Evolutionary conservation across 2,329 filamentous ascomycete genomes (phyloP).

Genomic region (Chalaropsis ovoidea): DNA sequence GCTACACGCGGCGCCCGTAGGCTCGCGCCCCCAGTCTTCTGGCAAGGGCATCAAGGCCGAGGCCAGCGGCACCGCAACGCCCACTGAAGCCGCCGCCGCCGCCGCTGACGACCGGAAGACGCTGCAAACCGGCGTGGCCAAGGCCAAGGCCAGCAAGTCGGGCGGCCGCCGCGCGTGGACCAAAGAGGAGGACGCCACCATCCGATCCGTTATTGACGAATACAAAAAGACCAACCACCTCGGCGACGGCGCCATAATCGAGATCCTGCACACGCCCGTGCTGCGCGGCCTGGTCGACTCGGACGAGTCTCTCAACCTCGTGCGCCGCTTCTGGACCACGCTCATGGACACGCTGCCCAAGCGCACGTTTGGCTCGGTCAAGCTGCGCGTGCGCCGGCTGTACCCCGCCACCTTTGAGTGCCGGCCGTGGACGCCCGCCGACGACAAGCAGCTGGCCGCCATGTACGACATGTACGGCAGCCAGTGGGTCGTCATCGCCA

Average conservation of each 20-base stretch:
- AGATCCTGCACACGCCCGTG: constrained; percentile 22
- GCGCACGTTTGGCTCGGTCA: constrained; percentile 19
- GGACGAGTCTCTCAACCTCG: constrained; percentile 4
- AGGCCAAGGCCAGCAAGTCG: background rate
- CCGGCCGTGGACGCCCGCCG: constrained; percentile 14
- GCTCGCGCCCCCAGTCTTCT: background rate
- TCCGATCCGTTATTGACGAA: constrained; percentile 10
- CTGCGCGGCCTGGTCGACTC: constrained; percentile 21
- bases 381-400: constrained; percentile 14
- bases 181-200: constrained; percentile 13
- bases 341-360: constrained; percentile 16
- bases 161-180: constrained; percentile 14
- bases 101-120: background rate
- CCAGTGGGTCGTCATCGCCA: constrained; percentile 19
- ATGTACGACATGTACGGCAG: constrained; percentile 14
- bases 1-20: background rate
- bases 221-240: constrained; percentile 16
- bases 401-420: constrained; percentile 13
- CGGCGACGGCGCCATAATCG: constrained; percentile 5
- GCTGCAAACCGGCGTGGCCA: background rate
- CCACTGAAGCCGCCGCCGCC: background rate
- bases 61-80: background rate
- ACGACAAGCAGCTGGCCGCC: constrained; percentile 9
- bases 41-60: background rate
- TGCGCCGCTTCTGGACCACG: constrained; percentile 14